Evolutionary conservation across 768 basidiomycete genomes (phyloP), one percentile per base, ranked within the genome.

Genomic region (Pisolithus sp.): DNA sequence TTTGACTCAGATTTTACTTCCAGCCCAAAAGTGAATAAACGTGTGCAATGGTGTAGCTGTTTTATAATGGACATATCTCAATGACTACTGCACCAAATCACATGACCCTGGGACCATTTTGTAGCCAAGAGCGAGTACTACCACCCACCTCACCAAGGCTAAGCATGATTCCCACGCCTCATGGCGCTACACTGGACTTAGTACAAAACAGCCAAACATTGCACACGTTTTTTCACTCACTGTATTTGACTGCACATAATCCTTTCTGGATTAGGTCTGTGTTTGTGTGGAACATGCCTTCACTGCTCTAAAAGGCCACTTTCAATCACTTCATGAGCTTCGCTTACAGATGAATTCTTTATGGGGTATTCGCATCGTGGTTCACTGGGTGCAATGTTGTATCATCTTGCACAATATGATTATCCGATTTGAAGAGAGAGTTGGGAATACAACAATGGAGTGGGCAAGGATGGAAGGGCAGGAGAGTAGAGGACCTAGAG

Each of bases 321-420:
- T 46, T 39, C 34, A 51, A 8, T 51, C 43, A 30, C 44, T 51
- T 23, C 2, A 8, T n/a, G 43, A 51, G 34, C 43, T 50, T n/a
- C 2, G 20, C 23, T 34, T 43, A 26, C 21, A 40, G 20, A 50
- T 50, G 30, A 39, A 50, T 30, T 39, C 40, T 6, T 37, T 39
- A 26, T 17, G 28, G 21, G 41, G 44, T 31, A 23, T 50, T 30
- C 40, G n/a, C 23, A 42, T 50, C 30, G 20, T 41, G n/a, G 41
- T 45, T 17, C 40, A 41, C 31, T 50, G 49, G 41, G 41, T 50
- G 17, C 38, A 34, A 34, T 45, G 49, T 23, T 50, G 49, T 31
- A 50, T 50, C 41, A 50, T 50, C 31, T 44, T 50, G 42, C 49
- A 50, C 38, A 45, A 50, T 23, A 41, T 50, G 38, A 50, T 50